These are phyloP conservation scores for Funneliformis geosporum DNA, from an alignment of 192 early-diverging fungal species.

Conservation along the genomic window DNA sequence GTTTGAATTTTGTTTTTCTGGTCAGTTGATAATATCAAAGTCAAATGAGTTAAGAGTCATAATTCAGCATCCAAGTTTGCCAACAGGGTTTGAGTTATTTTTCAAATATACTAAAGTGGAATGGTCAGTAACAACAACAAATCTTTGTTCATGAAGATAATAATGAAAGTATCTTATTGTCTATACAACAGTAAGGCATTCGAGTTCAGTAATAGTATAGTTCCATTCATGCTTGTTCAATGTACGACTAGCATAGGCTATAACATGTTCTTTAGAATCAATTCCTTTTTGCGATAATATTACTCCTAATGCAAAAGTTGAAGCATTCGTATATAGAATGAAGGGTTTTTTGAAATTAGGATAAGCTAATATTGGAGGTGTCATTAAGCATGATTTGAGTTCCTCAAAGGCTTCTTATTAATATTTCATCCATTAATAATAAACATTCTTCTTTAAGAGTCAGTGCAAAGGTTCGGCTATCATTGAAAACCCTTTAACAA, in stretches of 20 bases:
- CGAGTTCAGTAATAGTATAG: not conserved
- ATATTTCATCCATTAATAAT: not conserved
- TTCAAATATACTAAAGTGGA: not conserved
- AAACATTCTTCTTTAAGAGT: not conserved
- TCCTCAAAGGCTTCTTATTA: not conserved
- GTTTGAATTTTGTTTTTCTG: not conserved
- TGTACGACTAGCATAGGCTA: not conserved
- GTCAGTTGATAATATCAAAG: not conserved
- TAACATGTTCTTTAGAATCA: not conserved
- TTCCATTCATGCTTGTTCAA: not conserved
- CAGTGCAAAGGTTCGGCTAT: not conserved
- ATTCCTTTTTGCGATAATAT: not conserved
- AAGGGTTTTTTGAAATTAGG: not conserved
- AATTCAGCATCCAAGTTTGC: not conserved
- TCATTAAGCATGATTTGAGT: not conserved
- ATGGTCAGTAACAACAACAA: not conserved
- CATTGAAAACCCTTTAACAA: too few relatives aligned
- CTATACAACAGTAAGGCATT: too few relatives aligned
- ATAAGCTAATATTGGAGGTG: too few relatives aligned
- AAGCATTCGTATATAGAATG: not conserved
- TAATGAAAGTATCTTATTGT: not conserved
- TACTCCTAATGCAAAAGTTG: not conserved
- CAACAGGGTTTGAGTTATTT: too few relatives aligned
- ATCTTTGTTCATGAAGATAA: not conserved
- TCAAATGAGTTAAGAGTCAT: not conserved